Evolutionary conservation across 768 basidiomycete species (phyloP).

Genomic region (Tephrocybe sp.): DNA sequence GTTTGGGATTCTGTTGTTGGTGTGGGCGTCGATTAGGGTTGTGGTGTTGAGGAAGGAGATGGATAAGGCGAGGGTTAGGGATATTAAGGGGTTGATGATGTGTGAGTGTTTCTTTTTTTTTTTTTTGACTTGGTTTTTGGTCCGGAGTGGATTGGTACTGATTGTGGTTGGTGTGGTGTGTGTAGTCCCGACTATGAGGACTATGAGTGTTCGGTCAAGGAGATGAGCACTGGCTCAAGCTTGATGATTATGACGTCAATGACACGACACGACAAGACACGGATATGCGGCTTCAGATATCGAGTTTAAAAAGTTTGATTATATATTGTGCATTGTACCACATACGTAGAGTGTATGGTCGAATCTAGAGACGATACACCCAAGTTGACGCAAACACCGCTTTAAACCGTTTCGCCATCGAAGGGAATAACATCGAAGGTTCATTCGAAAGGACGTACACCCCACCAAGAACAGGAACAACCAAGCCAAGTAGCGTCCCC

Average conservation of each 20-base stretch:
- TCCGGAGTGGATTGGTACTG: no score
- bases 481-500: conserved; percentile 34
- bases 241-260: no score
- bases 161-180: no score
- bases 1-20: conserved; percentile 54
- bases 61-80: conserved; percentile 54
- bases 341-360: no score
- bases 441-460: conserved; percentile 53
- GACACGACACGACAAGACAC: no score
- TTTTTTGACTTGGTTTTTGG: no score
- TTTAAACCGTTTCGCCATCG: conserved; percentile 47
- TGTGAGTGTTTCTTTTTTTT: conserved; percentile 41
- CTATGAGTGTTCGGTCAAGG: conserved; percentile 57
- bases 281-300: no score
- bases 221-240: no score
- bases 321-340: no score
- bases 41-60: conserved; percentile 53
- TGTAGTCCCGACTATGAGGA: conserved; percentile 66
- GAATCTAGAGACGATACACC: conserved; percentile 46
- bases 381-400: conserved; percentile 46
- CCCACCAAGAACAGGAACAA: conserved; percentile 55
- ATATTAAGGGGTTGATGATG: conserved; percentile 70
- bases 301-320: no score
- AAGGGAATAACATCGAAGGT: conserved; percentile 53
- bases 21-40: conserved; percentile 61